phyloP scores from a whole-genome alignment of 352 stramenopile species.

The Phytophthora agathidicida region DNA sequence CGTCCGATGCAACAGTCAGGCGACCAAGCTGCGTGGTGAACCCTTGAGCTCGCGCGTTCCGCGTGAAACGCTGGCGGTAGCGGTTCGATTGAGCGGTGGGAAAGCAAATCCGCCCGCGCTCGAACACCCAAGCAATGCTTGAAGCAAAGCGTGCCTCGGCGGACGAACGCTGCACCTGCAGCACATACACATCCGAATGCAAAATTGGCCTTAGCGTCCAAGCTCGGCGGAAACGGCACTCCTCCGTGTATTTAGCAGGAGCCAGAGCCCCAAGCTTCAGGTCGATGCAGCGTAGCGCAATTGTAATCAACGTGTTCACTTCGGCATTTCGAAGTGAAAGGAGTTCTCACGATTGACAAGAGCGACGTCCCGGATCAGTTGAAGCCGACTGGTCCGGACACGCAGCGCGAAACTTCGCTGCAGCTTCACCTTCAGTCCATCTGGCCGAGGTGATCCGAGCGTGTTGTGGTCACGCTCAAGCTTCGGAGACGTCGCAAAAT shows the following conservation, averaged over 20 bases:
- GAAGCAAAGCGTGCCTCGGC: background rate
- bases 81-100: slow-evolving; percentile 33
- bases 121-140: slow-evolving; percentile 2
- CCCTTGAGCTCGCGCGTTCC: background rate
- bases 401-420: background rate
- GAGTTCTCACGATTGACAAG: slow-evolving; percentile 3
- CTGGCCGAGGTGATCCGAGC: slow-evolving; percentile 22
- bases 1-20: slow-evolving; percentile 5
- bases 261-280: too few relatives aligned
- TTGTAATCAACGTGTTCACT: too few relatives aligned
- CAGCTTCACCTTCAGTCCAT: slow-evolving; percentile 6
- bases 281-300: too few relatives aligned
- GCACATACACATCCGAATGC: slow-evolving; percentile 2
- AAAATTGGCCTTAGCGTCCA: too few relatives aligned
- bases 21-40: slow-evolving; percentile 12
- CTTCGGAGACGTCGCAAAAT: background rate
- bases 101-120: slow-evolving; percentile 18
- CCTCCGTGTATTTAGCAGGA: slow-evolving; percentile 9
- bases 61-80: slow-evolving; percentile 5
- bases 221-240: too few relatives aligned
- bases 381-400: slow-evolving; percentile 13
- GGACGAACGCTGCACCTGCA: background rate
- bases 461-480: slow-evolving; percentile 9
- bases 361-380: slow-evolving; percentile 25
- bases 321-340: slow-evolving; percentile 20